Evolutionary conservation across 768 basidiomycete species (phyloP), one percentile per base, ranked within the genome.

Genomic region (Lactarius indigo): DNA sequence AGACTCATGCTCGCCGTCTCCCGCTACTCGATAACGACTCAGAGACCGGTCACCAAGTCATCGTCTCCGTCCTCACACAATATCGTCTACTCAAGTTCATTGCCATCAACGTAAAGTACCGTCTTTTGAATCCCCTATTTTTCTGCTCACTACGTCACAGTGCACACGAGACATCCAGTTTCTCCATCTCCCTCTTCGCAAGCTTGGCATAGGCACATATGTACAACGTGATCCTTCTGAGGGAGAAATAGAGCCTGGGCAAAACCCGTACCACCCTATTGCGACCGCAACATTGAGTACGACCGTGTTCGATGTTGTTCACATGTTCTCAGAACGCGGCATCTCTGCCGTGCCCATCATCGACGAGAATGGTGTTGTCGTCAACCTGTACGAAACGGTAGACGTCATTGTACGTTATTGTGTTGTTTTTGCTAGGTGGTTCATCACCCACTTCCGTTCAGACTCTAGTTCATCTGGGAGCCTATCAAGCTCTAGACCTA

Each of bases 71-170:
- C 5, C 80, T 99, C 64, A 99, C 97, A 0, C 97, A 98, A 76
- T 99, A 99, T 74, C 87, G 97, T 41, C 90, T 98, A 18, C 89
- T 99, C 79, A 98, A 98, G 77, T 98, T 98, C 77, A 96, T 99
- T 67, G 87, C 97, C 39, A 96, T 96, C 74, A 99, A 98, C 78
- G 96, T 96, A 73, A 64, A 86, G 78, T 26, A 20, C 37, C n/a
- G 39, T 54, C 63, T 39, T 18, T 18, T 17, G 50, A 64, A 57
- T 64, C 47, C 68, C 59, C 56, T 28, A 26, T 42, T 12, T 26
- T 31, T 39, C 12, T 57, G 17, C 47, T 63, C 58, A 59, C 59
- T 28, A 20, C n/a, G 42, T 23, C 42, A 1, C 68, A 98, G 96
- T 97, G 96, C 76, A 84, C 85, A 57, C 86, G 85, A 72, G 95